Evolutionary conservation across 768 basidiomycete genomes (phyloP), one percentile per base, ranked within the genome.

Genomic region (Rhodotorula paludigena): DNA sequence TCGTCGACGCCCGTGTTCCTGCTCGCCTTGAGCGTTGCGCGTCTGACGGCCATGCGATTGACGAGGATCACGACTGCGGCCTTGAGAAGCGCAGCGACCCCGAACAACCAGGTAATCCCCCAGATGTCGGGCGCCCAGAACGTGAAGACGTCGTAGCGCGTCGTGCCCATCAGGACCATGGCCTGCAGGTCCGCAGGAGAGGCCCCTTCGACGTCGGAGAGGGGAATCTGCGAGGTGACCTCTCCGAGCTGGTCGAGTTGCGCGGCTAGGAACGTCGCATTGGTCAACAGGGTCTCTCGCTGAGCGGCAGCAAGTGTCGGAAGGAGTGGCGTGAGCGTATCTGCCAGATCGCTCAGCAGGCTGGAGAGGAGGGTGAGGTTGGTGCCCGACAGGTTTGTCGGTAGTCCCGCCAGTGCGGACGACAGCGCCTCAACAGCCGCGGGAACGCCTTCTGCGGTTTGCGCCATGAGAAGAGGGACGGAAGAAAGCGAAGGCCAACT

Each of bases 131-230:
- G 59, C 38, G 48, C 47, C 48, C 49, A 60, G 21, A 51, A 2
- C 45, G 48, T 60, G 9, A 39, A 18, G 49, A 60, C 16, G 28
- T 38, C 18, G 59, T 60, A 60, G 20, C 49, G 32, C 36, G 59
- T 51, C 48, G 49, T 23, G 10, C 35, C 35, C 23, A 39, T 52
- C 48, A 51, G 16, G 30, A 60, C 32, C 23, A 60, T 21, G 5
- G 38, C 59, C n/a, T 41, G 5, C 6, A 41, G 6, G 36, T 60
- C 59, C 28, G 36, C 59, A 6, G 23, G 57, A 2, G 33, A 23
- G 4, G 57, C 33, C 1, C 11, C 18, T 5, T 23, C 18, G 14
- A 47, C 23, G 41, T 57, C 55, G 21, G 39, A 18, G 14, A 15
- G 5, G 12, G 55, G 45, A 16, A 36, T 47, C 45, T 58, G 57